Evolutionary conservation across 1,284 basidiomycete genomes (phyloP).

Genomic region (Pholiota adiposa): DNA sequence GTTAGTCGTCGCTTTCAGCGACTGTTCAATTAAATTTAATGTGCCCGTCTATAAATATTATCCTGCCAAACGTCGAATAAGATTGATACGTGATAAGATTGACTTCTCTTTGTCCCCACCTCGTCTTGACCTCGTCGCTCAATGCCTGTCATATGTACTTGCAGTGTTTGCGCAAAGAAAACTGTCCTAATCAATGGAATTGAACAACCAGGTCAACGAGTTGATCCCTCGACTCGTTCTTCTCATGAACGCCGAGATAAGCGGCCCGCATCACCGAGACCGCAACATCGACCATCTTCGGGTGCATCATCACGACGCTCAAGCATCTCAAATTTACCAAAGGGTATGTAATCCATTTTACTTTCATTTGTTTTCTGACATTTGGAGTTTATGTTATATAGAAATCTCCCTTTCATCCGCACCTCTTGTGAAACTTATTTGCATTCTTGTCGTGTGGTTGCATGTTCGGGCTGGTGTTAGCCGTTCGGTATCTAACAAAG

Average conservation of each 20-base stretch:
- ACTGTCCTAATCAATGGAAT: background rate
- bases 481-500: background rate
- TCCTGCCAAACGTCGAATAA: too few species aligned
- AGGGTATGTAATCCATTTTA: background rate
- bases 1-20: too few species aligned
- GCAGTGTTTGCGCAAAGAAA: background rate
- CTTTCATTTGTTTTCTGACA: background rate
- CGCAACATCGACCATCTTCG: background rate
- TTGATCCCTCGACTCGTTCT: background rate
- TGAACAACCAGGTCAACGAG: background rate
- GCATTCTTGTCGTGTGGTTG: background rate
- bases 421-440: background rate
- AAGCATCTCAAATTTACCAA: background rate
- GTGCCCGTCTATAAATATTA: too few species aligned
- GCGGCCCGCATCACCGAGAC: background rate
- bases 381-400: background rate
- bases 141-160: background rate
- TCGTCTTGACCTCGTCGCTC: too few species aligned
- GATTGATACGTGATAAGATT: too few species aligned
- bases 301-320: background rate
- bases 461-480: slow-evolving; percentile 6
- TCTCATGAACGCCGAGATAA: background rate
- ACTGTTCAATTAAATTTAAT: too few species aligned
- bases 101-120: too few species aligned
- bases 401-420: background rate